These are phyloP conservation scores for Bifiguratus adelaidae DNA, from an alignment of 192 early-diverging fungal genomes.

Conservation along the genomic window DNA sequence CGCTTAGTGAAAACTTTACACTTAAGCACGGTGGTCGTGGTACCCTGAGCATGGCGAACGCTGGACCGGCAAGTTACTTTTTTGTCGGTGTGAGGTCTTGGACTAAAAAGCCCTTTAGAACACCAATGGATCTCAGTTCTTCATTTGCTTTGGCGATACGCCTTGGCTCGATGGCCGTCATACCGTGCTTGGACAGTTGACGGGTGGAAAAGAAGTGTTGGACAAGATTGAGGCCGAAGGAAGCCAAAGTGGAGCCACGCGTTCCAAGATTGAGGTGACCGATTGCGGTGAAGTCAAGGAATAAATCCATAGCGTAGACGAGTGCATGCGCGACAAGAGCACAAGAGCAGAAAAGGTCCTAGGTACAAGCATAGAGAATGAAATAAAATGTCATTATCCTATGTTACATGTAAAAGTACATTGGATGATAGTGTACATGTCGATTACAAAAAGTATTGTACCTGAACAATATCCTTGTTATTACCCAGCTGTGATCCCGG, in stretches of 20 bases:
- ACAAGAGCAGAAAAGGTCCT: no score
- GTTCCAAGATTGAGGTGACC: slow-evolving; percentile 52
- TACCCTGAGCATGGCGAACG: slow-evolving; percentile 62
- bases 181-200: slow-evolving; percentile 85
- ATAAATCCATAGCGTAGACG: no score
- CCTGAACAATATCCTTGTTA: no score
- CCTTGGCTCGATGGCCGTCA: slow-evolving; percentile 86
- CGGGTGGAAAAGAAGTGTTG: slow-evolving; percentile 63
- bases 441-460: no score
- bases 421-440: no score
- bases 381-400: no score
- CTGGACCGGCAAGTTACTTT: slow-evolving; percentile 36
- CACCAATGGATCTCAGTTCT: slow-evolving; percentile 81
- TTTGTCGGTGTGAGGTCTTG: no score
- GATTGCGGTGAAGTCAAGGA: slow-evolving; percentile 65
- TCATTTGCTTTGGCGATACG: slow-evolving; percentile 68
- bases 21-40: slow-evolving; percentile 71
- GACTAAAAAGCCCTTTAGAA: slow-evolving; percentile 25
- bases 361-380: no score
- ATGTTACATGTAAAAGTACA: no score
- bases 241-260: slow-evolving; percentile 50
- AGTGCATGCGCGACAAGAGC: no score
- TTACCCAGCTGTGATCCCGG: no score
- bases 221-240: slow-evolving; percentile 58
- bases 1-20: slow-evolving; percentile 71